Percentiles rank a stretch among this genome's conserved stretches.
Conservation (phyloP, 192 early-diverging fungal genomes). For the Podila epicladia region DNA sequence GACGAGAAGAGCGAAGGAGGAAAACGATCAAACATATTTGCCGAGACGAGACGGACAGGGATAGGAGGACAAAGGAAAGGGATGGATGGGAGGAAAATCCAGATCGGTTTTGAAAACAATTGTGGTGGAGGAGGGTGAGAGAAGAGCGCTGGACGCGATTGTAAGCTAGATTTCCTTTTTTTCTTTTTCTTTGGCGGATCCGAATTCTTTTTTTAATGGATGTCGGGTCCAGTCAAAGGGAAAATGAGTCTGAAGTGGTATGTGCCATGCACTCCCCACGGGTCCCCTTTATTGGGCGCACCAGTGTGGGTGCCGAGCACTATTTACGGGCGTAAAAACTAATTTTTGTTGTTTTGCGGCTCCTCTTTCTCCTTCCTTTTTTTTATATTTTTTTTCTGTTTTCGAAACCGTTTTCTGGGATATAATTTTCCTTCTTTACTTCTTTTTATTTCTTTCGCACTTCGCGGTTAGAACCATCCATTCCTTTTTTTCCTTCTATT, state of each 20-base stretch:
- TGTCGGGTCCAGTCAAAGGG: constrained; percentile 19
- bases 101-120: constrained; percentile 23
- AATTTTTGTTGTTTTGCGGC: constrained; percentile 52
- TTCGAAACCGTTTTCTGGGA: constrained; percentile 11
- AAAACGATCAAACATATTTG: constrained; percentile 31
- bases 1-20: not conserved
- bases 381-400: constrained; percentile 14
- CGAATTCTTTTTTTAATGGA: not conserved
- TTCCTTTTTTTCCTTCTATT: not conserved
- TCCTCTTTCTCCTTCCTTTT: constrained; percentile 54
- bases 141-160: constrained; percentile 55
- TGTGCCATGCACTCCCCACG: not conserved
- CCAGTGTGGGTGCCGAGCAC: constrained; percentile 17
- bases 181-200: constrained; percentile 46
- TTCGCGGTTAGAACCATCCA: not conserved
- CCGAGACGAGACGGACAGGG: not conserved
- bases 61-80: constrained; percentile 6
- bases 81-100: constrained; percentile 29
- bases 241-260: constrained; percentile 56
- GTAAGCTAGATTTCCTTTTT: constrained; percentile 56
- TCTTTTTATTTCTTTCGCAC: constrained; percentile 5
- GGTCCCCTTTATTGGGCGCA: too few relatives aligned
- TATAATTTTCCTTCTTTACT: constrained; percentile 2
- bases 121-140: constrained; percentile 34
- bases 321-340: constrained; percentile 51